Evolutionary conservation across 768 basidiomycete species (phyloP), one percentile per base, ranked within the genome.

Genomic region (Strobilomyces echinocephalus): DNA sequence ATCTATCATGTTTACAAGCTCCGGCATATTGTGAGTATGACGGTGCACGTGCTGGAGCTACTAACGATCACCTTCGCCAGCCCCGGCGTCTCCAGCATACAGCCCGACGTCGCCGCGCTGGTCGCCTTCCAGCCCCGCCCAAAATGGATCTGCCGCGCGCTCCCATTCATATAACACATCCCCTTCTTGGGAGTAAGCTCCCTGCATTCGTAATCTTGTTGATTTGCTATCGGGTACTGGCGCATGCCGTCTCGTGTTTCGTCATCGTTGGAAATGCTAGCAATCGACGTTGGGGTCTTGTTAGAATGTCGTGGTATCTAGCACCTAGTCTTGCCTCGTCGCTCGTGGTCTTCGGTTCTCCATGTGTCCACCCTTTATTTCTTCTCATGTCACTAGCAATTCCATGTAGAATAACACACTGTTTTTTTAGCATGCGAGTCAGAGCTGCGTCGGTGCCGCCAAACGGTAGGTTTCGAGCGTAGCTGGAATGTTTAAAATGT

Each of bases 31-130:
- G 87, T 88, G 65, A 79, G 85, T 69, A 26, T 44, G 10, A 16
- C 21, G 24, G n/a, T 5, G 31, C 34, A 2, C 21, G 2, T 49
- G 0, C 31, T 43, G 46, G 52, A 11, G 51, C 18, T 18, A 39
- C 56, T 65, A 12, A 62, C 52, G 50, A 57, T 65, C 55, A 53
- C 53, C 9, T 44, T 41, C 42, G 54, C 4, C 61, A 89, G 85
- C 89, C 36, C 89, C 90, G 21, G 86, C 88, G 8, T 92, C 90
- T 33, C 90, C 90, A 30, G 87, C 86, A 16, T 92, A 91, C 70
- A 90, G 87, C 58, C 89, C 89, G 41, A 87, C 88, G 2, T 91
- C 88, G 16, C 89, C 88, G n/a, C 75, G 78, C 43, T 89, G 87
- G 87, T 88, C 88, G 8, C 87, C 88, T 8, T 82, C 86, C 35